phyloP scores from a whole-genome alignment of 2,329 filamentous ascomycete genomes.

The Clathrospora elynae region DNA sequence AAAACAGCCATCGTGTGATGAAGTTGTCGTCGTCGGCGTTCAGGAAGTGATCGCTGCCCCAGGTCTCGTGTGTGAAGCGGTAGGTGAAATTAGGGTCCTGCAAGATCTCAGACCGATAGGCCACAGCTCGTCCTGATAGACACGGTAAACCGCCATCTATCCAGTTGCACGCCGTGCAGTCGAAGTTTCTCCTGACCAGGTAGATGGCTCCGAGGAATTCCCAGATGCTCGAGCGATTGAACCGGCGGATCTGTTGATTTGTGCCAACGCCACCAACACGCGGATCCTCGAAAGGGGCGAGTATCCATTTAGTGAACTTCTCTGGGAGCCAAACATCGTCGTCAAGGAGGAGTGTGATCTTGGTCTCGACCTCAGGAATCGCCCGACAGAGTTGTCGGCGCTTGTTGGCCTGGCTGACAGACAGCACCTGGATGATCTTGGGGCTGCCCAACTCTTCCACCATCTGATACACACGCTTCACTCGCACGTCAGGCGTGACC shows the following conservation, averaged over 20 bases:
- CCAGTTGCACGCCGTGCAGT: conserved; percentile 93
- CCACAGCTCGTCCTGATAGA: conserved; percentile 91
- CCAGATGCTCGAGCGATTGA: conserved; percentile 69
- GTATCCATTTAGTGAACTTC: conserved; percentile 85
- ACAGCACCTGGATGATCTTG: conserved; percentile 73
- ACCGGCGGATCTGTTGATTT: conserved; percentile 81
- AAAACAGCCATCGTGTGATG: conserved; percentile 93
- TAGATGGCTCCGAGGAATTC: conserved; percentile 92
- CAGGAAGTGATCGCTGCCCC: conserved; percentile 72
- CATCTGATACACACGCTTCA: conserved; percentile 69
- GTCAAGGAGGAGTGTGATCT: conserved; percentile 90
- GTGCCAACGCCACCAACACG: conserved; percentile 89
- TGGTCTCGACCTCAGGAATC: conserved; percentile 80
- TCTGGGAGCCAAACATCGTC: conserved; percentile 93
- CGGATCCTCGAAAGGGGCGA: conserved; percentile 87
- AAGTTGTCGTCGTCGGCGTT: conserved; percentile 99
- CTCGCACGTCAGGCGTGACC: conserved; percentile 83
- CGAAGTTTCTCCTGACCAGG: conserved; percentile 92
- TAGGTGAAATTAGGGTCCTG: conserved; percentile 83
- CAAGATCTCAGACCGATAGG: conserved; percentile 87
- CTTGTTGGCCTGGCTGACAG: conserved; percentile 88
- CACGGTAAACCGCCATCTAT: conserved; percentile 96
- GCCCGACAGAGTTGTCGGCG: conserved; percentile 90
- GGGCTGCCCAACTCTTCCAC: conserved; percentile 48
- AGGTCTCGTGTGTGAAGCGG: conserved; percentile 86